Evolutionary conservation across 2,329 filamentous ascomycete genomes (phyloP), one percentile per base, ranked within the genome.

Genomic region (Talaromyces sp.): DNA sequence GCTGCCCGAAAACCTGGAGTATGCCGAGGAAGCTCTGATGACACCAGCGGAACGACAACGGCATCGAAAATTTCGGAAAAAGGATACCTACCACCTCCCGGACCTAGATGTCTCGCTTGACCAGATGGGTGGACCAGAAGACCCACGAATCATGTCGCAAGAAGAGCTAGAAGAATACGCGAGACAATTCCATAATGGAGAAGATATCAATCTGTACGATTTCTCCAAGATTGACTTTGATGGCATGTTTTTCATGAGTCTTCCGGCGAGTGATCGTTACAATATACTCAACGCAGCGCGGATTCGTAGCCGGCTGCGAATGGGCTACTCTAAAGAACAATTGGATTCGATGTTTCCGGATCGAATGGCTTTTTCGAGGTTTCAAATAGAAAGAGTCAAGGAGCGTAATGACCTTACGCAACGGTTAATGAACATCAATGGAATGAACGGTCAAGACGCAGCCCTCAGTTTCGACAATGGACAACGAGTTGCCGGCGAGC

Each of bases 211-310:
- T 66, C 77, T 93, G 5, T 98, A 98, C 75, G 93, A 98, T 76
- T 99, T 99, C 72, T 96, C 91, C 71, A 98, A 98, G 77, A 99
- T 99, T 68, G 95, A 99, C 72, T 99, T 98, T 70, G 90, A 98
- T 66, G 91, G 93, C 66, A 87, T 93, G 13, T 99, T 99, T 76
- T 99, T 99, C 78, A 86, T 90, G 73, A 96, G 92, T 72, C 77
- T 99, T 61, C 95, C 96, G 0, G 83, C 92, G 1, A 88, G 89
- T 1, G 95, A 99, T 78, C 86, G 93, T 55, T 99, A 99, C 80
- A 98, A 98, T 69, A 99, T 99, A 58, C 78, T 99, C 25, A 99
- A 99, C 72, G 95, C 96, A 1, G 95, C 96, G 1, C 84, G 95
- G 64, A 73, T 99, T 64, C 83, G 95, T 61, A 96, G 92, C 73